Evolutionary conservation across 345 rosid species (phyloP).

Genomic region (Citrus reticulata): DNA sequence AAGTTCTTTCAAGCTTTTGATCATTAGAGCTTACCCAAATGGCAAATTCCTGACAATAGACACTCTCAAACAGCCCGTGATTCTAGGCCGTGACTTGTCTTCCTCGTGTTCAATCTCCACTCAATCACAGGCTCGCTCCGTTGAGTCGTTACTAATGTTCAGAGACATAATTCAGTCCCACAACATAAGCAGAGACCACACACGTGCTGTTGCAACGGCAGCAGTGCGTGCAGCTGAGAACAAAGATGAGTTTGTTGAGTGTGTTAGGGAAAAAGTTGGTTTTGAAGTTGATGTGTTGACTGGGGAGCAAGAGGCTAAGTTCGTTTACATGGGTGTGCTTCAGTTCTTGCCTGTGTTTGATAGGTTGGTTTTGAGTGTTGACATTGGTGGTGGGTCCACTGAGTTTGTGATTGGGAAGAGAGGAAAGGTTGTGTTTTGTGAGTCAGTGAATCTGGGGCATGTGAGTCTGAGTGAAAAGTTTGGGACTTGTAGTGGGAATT

Average conservation of each 20-base stretch:
- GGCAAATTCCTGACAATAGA: conserved; percentile 49
- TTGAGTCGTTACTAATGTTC: conserved; percentile 41
- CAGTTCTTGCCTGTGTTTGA: conserved; percentile 58
- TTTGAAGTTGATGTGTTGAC: conserved; percentile 40
- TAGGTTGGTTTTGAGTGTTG: conserved; percentile 45
- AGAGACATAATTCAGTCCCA: conserved; percentile 32
- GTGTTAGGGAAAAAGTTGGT: conserved; percentile 33
- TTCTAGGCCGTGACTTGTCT: conserved; percentile 48
- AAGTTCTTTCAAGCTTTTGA: conserved; percentile 63
- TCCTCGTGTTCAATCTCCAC: conserved; percentile 29
- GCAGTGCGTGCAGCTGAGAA: conserved; percentile 54
- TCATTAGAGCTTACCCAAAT: conserved; percentile 46
- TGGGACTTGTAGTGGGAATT: background rate
- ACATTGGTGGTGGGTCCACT: conserved; percentile 79
- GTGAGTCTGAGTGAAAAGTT: conserved; percentile 55
- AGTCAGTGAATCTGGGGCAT: conserved; percentile 62
- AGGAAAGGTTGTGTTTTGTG: conserved; percentile 43
- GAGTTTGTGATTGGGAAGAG: conserved; percentile 53
- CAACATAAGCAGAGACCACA: conserved; percentile 21
- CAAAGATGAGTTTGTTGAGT: conserved; percentile 28
- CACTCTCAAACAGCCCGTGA: conserved; percentile 41
- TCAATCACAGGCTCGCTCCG: conserved; percentile 37
- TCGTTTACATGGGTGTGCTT: conserved; percentile 55
- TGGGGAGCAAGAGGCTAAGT: conserved; percentile 66
- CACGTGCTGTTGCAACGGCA: conserved; percentile 66